Evolutionary conservation across 176 grass and related monocot species (phyloP).

Genomic region (Eleusine indica): DNA sequence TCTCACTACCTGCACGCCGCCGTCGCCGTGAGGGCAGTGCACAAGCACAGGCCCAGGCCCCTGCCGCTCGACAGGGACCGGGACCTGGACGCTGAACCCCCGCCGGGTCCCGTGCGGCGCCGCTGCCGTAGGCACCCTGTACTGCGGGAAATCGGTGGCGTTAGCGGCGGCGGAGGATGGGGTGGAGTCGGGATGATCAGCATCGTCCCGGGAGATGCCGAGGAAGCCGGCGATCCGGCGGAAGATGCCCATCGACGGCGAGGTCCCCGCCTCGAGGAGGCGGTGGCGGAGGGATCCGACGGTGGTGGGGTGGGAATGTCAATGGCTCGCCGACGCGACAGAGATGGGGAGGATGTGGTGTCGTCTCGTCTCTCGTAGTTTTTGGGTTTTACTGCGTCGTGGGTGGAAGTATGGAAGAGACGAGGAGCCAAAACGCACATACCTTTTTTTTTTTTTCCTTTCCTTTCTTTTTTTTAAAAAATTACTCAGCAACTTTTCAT

Average conservation of each 20-base stretch:
- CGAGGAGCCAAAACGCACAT: not conserved
- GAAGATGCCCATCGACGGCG: slow-evolving; percentile 47
- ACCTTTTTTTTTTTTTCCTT: not conserved
- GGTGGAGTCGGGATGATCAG: slow-evolving; percentile 38
- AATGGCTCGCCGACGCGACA: slow-evolving; percentile 28
- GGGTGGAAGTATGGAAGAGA: not conserved
- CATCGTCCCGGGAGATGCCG: slow-evolving; percentile 53
- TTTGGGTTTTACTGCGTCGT: slow-evolving; percentile 15
- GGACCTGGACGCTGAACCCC: slow-evolving; percentile 60
- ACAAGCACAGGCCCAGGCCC: slow-evolving; percentile 43
- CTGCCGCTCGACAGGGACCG: slow-evolving; percentile 52
- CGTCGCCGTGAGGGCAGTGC: slow-evolving; percentile 50
- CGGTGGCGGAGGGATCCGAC: slow-evolving; percentile 29
- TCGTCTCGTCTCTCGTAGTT: slow-evolving; percentile 1
- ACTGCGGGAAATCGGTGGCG: slow-evolving; percentile 34
- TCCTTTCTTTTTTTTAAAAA: not conserved
- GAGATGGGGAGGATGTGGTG: not conserved
- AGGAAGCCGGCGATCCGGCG: slow-evolving; percentile 48
- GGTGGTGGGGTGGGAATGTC: slow-evolving; percentile 30
- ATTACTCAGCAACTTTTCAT: not conserved
- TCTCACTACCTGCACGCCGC: slow-evolving; percentile 59
- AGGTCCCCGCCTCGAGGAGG: not conserved
- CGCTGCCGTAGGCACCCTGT: slow-evolving; percentile 16
- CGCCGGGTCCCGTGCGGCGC: slow-evolving; percentile 35
- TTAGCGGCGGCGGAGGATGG: not conserved